A percentile compares a stretch with the other conserved stretches of the same genome.
These are phyloP conservation scores for Clavaria fumosa DNA, from an alignment of 768 basidiomycete genomes.

Conservation along the genomic window DNA sequence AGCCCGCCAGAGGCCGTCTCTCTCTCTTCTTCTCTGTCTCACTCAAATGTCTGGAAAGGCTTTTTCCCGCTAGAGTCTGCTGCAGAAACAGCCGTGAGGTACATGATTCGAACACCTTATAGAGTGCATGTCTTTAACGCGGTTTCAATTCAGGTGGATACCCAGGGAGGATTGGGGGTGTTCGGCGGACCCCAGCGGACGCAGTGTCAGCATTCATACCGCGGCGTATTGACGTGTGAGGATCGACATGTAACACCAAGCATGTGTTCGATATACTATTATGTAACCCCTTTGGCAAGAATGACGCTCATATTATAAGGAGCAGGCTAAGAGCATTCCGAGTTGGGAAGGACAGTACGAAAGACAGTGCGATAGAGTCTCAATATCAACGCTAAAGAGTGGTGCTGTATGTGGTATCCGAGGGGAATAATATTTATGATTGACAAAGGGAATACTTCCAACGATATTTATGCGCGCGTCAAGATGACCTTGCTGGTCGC, in stretches of 20 bases:
- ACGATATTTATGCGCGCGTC: neutral
- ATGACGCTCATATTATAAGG: too few relatives aligned
- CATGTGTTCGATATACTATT: too few relatives aligned
- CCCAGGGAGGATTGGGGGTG: slow-evolving; percentile 97
- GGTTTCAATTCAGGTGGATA: slow-evolving; percentile 73
- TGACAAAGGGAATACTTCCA: neutral
- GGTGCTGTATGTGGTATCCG: neutral
- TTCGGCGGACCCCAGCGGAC: slow-evolving; percentile 82
- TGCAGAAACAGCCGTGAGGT: slow-evolving; percentile 84
- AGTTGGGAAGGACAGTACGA: too few relatives aligned
- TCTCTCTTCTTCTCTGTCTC: slow-evolving; percentile 2
- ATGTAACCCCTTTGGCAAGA: too few relatives aligned
- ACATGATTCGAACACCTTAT: slow-evolving; percentile 16
- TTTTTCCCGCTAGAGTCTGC: slow-evolving; percentile 79
- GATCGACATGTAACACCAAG: slow-evolving; percentile 10
- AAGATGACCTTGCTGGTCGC: slow-evolving; percentile 15
- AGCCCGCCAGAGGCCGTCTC: neutral
- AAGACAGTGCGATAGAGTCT: too few relatives aligned
- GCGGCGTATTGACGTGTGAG: slow-evolving; percentile 52
- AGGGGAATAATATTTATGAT: neutral
- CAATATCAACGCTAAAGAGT: neutral
- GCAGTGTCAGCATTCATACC: slow-evolving; percentile 92
- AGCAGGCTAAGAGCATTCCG: too few relatives aligned
- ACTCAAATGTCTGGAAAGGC: slow-evolving; percentile 23
- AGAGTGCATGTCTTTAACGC: too few relatives aligned